A percentile compares a stretch with the other conserved stretches of the same genome.
phyloP scores from a whole-genome alignment of 345 rosid species.

The Pistacia vera region DNA sequence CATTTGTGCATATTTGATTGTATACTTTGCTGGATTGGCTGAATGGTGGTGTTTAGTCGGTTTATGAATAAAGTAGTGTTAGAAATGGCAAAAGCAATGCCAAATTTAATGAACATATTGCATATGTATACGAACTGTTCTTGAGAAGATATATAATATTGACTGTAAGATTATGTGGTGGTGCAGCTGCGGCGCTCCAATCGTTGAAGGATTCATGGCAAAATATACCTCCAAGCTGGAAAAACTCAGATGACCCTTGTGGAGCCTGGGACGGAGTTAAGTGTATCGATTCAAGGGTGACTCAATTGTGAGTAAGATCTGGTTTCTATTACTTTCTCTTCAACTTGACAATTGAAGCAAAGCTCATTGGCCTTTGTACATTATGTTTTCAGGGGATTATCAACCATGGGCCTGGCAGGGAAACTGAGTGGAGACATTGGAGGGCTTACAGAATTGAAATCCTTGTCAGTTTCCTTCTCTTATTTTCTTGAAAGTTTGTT shows the following conservation, averaged over 20 bases:
- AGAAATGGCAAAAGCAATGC: neutral
- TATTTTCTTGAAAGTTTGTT: neutral
- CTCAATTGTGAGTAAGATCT: conserved; percentile 61
- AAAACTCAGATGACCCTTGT: conserved; percentile 74
- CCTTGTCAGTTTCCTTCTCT: conserved; percentile 60
- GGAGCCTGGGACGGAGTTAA: conserved; percentile 92
- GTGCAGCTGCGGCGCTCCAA: conserved; percentile 71
- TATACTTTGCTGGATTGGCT: neutral
- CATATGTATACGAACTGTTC: neutral
- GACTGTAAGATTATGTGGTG: neutral
- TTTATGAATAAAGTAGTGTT: no score
- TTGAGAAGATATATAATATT: neutral
- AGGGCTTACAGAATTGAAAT: conserved; percentile 74
- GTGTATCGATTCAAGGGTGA: conserved; percentile 70
- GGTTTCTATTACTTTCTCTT: neutral
- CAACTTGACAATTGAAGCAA: neutral
- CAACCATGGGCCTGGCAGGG: conserved; percentile 83
- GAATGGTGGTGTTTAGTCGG: neutral
- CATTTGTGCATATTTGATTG: neutral
- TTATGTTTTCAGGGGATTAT: conserved; percentile 61
- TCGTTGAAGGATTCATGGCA: conserved; percentile 77
- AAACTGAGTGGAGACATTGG: conserved; percentile 92
- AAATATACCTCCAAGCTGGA: conserved; percentile 83
- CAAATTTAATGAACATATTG: neutral
- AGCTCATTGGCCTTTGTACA: no score